Evolutionary conservation across 2,329 filamentous ascomycete genomes (phyloP), one percentile per base, ranked within the genome.

Genomic region (Epichloe aotearoae): DNA sequence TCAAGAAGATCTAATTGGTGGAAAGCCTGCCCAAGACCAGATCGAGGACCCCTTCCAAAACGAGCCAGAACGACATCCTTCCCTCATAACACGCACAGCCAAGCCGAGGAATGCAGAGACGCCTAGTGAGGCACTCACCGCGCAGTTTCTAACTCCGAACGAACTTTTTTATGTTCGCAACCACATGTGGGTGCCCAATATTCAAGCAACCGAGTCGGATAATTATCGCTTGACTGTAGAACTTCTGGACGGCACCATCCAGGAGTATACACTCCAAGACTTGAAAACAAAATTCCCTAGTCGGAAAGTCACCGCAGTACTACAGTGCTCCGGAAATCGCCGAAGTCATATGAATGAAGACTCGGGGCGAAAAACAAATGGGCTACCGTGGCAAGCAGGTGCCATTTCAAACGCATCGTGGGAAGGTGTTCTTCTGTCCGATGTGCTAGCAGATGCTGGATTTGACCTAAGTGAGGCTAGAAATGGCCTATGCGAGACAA

Each of bases 81-180:
- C 70, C 7, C 65, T 83, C 41, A 67, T 75, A 17, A 71, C 71
- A 2, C 73, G 72, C 50, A 82, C 75, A 1, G 61, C 66, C 8
- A 76, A 75, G 55, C 80, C 80, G 3, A 73, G 77, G 54, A 83
- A 83, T 59, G 79, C 80, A 2, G 80, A 83, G 58, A 78, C 79
- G 0, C 79, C 79, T 0, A 63, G 61, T 0, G 66, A 69, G 3
- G 69, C 69, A 36, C 69, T 83, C 26, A 65, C 64, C 17, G 64
- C 67, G 12, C 63, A 70, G 2, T 83, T 79, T 57, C 64, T 75
- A 38, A 82, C 79, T 0, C 75, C 75, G 3, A 75, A 73, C 41
- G 67, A 72, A 33, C 64, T 78, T 1, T 81, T 81, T 61, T 82
- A 80, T 58, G 73, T 80, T 14, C 73, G 79, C 19, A 79, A 82